Base-by-base conservation (phyloP, 192 early-diverging fungal species). In the Coemansia sp. region DNA sequence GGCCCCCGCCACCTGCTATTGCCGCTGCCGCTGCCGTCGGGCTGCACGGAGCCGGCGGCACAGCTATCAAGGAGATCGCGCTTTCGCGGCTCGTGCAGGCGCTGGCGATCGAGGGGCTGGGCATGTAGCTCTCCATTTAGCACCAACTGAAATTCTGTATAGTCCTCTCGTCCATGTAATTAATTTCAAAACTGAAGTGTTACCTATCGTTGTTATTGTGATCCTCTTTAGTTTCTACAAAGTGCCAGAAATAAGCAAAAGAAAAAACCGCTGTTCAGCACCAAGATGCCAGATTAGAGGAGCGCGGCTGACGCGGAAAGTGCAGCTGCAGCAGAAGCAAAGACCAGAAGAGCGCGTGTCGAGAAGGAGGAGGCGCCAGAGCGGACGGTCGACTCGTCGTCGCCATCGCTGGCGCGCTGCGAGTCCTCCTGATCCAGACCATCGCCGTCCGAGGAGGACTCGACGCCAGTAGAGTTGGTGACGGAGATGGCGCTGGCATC, bases 31-130 rank as follows among this genome's bases (percentile, higher is more conserved):
- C 21, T 21, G 21, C 40, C 45, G 64, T 10, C 23, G 65, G 13
- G 32, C 39, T 37, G 50, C 50, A 47, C 6, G 18, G 37, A 32
- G 52, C 38, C 21, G 57, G 32, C 23, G 66, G 61, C 32, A 52
- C 56, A 26, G 63, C 71, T n/a, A 26, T 54, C 19, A 67, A 69
- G 57, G 81, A 83, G 13, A 52, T 77, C 4, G 42, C 69, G 61
- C 70, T 83, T n/a, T 83, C 81, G 41, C 26, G 43, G 7, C 60
- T 74, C 1, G 81, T 83, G 15, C 59, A 69, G 11, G 75, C 81
- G 10, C 67, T 83, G 65, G 71, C 75, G 23, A 71, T 83, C 21
- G 81, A 83, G 26, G 81, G 81, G 0, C 65, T 83, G 18, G 81
- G 81, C 0, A 77, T 83, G 75, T 83, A 72, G 41, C 32, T 32